Conservation (phyloP, 2,329 filamentous ascomycete species). For the Alternaria rosae region DNA sequence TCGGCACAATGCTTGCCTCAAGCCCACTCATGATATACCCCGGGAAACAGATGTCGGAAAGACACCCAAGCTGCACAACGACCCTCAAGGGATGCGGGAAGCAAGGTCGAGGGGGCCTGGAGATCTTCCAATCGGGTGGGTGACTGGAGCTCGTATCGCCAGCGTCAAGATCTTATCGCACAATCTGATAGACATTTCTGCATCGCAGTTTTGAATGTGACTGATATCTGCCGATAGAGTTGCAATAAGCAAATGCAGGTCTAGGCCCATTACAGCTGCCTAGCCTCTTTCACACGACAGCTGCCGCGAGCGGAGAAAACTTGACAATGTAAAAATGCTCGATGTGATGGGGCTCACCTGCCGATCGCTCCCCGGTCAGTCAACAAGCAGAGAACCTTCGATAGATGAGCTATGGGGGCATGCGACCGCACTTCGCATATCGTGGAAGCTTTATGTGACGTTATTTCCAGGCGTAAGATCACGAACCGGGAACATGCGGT, state of each 20-base stretch:
- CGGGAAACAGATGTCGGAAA: constrained; percentile 17
- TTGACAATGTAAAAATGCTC: constrained; percentile 31
- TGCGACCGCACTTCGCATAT: neutral
- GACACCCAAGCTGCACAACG: constrained; percentile 33
- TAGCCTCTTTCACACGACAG: constrained; percentile 20
- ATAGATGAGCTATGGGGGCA: neutral
- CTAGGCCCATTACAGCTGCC: constrained; percentile 12
- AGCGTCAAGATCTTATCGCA: constrained; percentile 11
- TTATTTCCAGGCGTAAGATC: constrained; percentile 13
- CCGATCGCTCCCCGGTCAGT: constrained; percentile 35
- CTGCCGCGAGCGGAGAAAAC: constrained; percentile 14
- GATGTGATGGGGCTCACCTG: constrained; percentile 27
- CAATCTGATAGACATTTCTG: constrained; percentile 3
- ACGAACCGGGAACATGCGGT: constrained; percentile 22
- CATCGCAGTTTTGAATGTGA: neutral
- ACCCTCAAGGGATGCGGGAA: constrained; percentile 49
- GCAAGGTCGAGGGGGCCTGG: constrained; percentile 50
- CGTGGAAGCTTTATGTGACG: constrained; percentile 1
- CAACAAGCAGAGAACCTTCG: constrained; percentile 8
- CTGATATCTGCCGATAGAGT: constrained; percentile 3
- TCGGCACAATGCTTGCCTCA: constrained; percentile 20
- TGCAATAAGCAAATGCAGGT: constrained; percentile 8
- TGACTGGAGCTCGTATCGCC: constrained; percentile 16
- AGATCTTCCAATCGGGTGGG: constrained; percentile 40
- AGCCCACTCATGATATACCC: constrained; percentile 1